These are phyloP conservation scores for Solanum peruvianum DNA, from an alignment of 257 asterid species.

Conservation along the genomic window DNA sequence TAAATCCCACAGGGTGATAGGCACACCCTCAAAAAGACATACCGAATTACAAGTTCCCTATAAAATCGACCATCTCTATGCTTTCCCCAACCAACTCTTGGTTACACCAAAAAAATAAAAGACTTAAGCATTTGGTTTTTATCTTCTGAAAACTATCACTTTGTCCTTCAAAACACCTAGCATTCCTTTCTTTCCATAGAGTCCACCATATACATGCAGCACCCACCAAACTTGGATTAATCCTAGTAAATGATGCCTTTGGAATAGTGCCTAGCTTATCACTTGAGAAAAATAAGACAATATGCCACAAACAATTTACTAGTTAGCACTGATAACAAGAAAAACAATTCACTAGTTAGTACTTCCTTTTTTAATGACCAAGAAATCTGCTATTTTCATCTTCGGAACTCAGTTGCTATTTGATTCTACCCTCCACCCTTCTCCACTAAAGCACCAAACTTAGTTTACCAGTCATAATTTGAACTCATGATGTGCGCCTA, in stretches of 20 bases:
- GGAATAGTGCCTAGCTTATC: background rate
- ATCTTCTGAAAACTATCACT: too few species aligned
- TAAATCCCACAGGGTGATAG: too few species aligned
- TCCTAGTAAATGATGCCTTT: background rate
- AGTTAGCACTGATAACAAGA: background rate
- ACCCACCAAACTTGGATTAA: background rate
- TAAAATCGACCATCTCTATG: too few species aligned
- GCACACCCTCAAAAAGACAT: too few species aligned
- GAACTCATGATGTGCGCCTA: background rate
- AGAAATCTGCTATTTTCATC: background rate
- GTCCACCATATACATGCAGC: too few species aligned
- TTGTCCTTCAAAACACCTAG: too few species aligned
- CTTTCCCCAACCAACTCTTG: too few species aligned
- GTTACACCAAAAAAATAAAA: too few species aligned
- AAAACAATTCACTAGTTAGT: background rate
- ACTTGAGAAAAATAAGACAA: background rate
- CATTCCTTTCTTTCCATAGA: too few species aligned
- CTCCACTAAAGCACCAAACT: background rate
- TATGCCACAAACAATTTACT: background rate
- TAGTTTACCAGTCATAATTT: background rate
- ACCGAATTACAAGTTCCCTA: too few species aligned
- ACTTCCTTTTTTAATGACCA: background rate
- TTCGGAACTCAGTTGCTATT: background rate
- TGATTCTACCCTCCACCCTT: background rate
- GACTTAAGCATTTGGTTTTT: too few species aligned